Evolutionary conservation across 2,329 filamentous ascomycete species (phyloP).

Genomic region (Penicillium olsonii): DNA sequence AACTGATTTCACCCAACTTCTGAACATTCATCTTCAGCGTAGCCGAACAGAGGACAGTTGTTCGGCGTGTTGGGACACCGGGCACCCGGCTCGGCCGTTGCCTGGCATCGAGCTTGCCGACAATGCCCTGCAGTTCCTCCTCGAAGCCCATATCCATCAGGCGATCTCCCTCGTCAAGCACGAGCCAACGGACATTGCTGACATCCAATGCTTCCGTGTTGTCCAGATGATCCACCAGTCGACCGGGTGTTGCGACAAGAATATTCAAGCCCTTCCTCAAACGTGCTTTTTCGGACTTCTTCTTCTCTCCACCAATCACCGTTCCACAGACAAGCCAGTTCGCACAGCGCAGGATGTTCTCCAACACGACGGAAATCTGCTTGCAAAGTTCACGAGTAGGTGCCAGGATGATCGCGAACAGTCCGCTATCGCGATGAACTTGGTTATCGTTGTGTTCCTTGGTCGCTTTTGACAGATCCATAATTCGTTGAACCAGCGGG

Average conservation of each 20-base stretch:
- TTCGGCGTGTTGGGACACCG: conserved; percentile 68
- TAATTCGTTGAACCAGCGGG: conserved; percentile 85
- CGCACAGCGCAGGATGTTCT: conserved; percentile 81
- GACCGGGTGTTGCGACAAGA: conserved; percentile 88
- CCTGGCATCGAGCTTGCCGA: conserved; percentile 72
- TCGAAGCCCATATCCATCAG: conserved; percentile 98
- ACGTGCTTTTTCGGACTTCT: conserved; percentile 86
- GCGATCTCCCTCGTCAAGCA: conserved; percentile 95
- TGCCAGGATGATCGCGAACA: conserved; percentile 92
- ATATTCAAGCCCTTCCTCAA: conserved; percentile 94
- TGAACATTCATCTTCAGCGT: conserved; percentile 99
- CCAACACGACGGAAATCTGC: conserved; percentile 85
- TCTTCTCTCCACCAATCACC: conserved; percentile 71
- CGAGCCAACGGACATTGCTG: conserved; percentile 86
- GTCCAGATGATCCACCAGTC: conserved; percentile 86
- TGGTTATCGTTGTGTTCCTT: conserved; percentile 44
- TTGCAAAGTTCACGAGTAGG: conserved; percentile 93
- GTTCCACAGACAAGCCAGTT: conserved; percentile 94
- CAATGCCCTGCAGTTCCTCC: conserved; percentile 85
- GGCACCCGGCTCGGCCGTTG: conserved; percentile 64
- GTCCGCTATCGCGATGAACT: conserved; percentile 79
- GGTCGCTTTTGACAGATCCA: conserved; percentile 66
- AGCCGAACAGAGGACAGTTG: conserved; percentile 91
- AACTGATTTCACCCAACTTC: conserved; percentile 86
- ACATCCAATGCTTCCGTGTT: conserved; percentile 89